These are phyloP conservation scores for Gossypium aridum DNA, from an alignment of 441 rosid species.

Conservation along the genomic window DNA sequence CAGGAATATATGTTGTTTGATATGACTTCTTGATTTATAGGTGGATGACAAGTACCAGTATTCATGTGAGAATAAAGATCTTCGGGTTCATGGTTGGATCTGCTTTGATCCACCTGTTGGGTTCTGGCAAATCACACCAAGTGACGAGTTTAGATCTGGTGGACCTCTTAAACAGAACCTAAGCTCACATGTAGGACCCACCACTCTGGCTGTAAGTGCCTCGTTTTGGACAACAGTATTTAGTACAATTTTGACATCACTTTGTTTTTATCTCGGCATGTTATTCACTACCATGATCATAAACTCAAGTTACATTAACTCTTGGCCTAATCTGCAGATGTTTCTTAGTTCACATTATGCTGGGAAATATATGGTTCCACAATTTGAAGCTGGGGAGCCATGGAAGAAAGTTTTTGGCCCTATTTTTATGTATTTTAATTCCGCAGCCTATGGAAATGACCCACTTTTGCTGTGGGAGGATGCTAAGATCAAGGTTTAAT, in stretches of 20 bases:
- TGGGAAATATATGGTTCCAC: constrained; percentile 49
- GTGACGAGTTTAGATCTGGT: constrained; percentile 69
- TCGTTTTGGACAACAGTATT: constrained; percentile 3
- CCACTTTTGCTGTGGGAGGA: constrained; percentile 58
- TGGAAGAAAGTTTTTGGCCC: constrained; percentile 85
- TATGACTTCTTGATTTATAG: constrained; percentile 25
- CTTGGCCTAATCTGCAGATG: constrained; percentile 26
- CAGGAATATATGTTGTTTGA: constrained; percentile 6
- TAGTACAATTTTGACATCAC: constrained; percentile 5
- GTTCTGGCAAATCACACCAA: constrained; percentile 72
- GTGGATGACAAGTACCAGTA: constrained; percentile 78
- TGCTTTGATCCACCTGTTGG: constrained; percentile 46
- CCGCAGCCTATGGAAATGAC: constrained; percentile 35
- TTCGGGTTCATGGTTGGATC: constrained; percentile 65
- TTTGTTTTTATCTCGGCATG: not conserved
- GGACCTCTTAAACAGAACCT: constrained; percentile 74
- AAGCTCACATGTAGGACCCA: constrained; percentile 76
- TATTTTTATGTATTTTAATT: constrained; percentile 60
- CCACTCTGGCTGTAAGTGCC: constrained; percentile 61
- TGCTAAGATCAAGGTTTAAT: constrained; percentile 58
- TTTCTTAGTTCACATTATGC: constrained; percentile 64
- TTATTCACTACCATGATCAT: not conserved
- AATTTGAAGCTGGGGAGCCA: constrained; percentile 41
- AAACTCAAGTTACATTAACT: constrained; percentile 10
- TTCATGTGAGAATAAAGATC: constrained; percentile 60